These are phyloP conservation scores for Skeletonema tropicum DNA, from an alignment of 108 stramenopile species.

Conservation along the genomic window DNA sequence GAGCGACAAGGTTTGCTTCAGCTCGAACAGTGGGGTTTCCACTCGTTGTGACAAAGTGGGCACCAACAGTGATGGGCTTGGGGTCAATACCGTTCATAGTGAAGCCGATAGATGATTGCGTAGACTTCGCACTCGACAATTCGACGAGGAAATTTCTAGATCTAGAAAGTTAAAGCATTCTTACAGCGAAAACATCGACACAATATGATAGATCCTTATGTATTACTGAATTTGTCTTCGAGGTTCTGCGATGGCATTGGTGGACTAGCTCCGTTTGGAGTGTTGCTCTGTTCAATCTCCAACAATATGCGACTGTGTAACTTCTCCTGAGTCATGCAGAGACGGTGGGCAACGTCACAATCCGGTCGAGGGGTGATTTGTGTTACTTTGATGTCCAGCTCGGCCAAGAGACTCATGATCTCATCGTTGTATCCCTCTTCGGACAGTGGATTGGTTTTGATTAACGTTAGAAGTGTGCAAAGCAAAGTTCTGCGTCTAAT, in stretches of 20 bases:
- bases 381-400: slow-evolving; percentile 10
- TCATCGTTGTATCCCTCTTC: slow-evolving; percentile 31
- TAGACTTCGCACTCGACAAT: slow-evolving; percentile 69
- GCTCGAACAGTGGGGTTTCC: slow-evolving; percentile 58
- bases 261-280: slow-evolving; percentile 5
- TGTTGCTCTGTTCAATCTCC: slow-evolving; percentile 31
- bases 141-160: slow-evolving; percentile 56
- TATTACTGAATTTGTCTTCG: not conserved
- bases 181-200: not conserved
- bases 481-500: slow-evolving; percentile 14
- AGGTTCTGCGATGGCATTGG: slow-evolving; percentile 7
- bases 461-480: slow-evolving; percentile 13
- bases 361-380: slow-evolving; percentile 14
- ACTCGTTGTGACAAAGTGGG: slow-evolving; percentile 60
- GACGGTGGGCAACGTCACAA: slow-evolving; percentile 15
- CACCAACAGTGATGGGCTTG: slow-evolving; percentile 68
- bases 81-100: slow-evolving; percentile 78
- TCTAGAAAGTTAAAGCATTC: not conserved
- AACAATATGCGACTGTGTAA: slow-evolving; percentile 16
- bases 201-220: not conserved
- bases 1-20: slow-evolving; percentile 65
- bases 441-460: slow-evolving; percentile 28
- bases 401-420: slow-evolving; percentile 21
- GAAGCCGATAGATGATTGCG: slow-evolving; percentile 71
- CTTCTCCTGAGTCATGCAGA: slow-evolving; percentile 26